These are phyloP conservation scores for Aquilaria agallochum DNA, from an alignment of 441 rosid species.

Conservation along the genomic window DNA sequence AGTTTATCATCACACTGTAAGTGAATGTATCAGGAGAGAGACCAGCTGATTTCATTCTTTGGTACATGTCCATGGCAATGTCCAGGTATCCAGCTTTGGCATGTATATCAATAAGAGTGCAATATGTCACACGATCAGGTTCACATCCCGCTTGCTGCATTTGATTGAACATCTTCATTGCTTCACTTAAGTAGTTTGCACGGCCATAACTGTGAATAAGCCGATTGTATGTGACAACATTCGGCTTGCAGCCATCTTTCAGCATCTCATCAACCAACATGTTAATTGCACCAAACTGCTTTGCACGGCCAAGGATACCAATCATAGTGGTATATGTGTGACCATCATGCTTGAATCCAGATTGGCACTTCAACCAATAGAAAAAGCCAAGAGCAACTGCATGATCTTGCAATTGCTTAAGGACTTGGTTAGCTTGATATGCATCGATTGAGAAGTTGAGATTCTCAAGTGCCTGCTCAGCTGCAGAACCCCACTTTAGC, in stretches of 20 bases:
- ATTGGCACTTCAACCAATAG: slow-evolving; percentile 66
- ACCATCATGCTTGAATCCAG: slow-evolving; percentile 79
- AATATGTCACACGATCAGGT: slow-evolving; percentile 88
- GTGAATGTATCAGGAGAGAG: slow-evolving; percentile 92
- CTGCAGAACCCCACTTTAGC: slow-evolving; percentile 67
- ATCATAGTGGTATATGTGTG: slow-evolving; percentile 95
- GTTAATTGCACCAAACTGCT: slow-evolving; percentile 64
- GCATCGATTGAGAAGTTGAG: slow-evolving; percentile 51
- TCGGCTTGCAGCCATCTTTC: slow-evolving; percentile 76
- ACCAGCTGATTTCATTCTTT: slow-evolving; percentile 72
- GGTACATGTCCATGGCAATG: slow-evolving; percentile 81
- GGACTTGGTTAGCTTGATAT: slow-evolving; percentile 87
- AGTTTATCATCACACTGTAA: slow-evolving; percentile 86
- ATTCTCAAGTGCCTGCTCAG: slow-evolving; percentile 63
- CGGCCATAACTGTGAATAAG: slow-evolving; percentile 90
- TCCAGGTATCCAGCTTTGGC: slow-evolving; percentile 95
- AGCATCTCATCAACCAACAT: slow-evolving; percentile 79
- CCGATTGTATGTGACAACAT: slow-evolving; percentile 83
- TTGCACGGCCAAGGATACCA: slow-evolving; percentile 85
- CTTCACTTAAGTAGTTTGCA: slow-evolving; percentile 78
- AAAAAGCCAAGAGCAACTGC: slow-evolving; percentile 77
- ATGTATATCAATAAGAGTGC: slow-evolving; percentile 87
- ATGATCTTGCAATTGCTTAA: slow-evolving; percentile 75
- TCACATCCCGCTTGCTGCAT: slow-evolving; percentile 74
- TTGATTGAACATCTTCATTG: slow-evolving; percentile 62